Percentiles rank a stretch among this genome's conserved stretches.
Conservation (phyloP, 257 asterid species). For the Solanum megistacrolobum region DNA sequence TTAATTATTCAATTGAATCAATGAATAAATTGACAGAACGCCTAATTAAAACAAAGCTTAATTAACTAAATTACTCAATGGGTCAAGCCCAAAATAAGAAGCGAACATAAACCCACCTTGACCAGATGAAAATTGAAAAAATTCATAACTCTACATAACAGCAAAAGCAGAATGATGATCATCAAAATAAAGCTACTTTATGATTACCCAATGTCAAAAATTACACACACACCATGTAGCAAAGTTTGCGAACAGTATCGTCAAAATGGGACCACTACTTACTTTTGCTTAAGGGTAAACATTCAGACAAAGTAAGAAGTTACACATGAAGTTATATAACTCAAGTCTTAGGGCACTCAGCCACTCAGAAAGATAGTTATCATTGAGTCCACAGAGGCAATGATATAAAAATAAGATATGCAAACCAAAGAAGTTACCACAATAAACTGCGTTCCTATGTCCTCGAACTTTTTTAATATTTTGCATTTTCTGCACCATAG, state of each 20-base stretch:
- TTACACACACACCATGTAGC: neutral
- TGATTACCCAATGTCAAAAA: neutral
- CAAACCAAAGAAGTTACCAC: constrained; percentile 39
- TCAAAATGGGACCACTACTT: constrained; percentile 1
- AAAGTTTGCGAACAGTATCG: neutral
- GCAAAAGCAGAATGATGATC: neutral
- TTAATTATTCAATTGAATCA: constrained; percentile 1
- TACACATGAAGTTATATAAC: neutral
- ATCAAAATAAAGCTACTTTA: neutral
- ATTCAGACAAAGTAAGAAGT: neutral
- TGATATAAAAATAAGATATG: neutral
- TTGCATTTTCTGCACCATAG: constrained; percentile 94
- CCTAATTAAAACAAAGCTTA: neutral
- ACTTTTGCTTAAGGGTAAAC: neutral
- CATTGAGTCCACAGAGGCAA: neutral
- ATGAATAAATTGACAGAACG: neutral
- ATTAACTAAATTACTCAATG: neutral
- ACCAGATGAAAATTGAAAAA: neutral
- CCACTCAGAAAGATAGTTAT: neutral
- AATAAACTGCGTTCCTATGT: constrained; percentile 89
- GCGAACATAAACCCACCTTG: neutral
- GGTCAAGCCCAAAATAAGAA: neutral
- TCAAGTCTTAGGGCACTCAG: neutral
- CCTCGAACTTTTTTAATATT: constrained; percentile 66
- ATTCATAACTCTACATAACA: neutral